Percentiles rank a stretch among this genome's conserved stretches.
Conservation (phyloP, 2,329 filamentous ascomycete species). For the Metarhizium humberi region DNA sequence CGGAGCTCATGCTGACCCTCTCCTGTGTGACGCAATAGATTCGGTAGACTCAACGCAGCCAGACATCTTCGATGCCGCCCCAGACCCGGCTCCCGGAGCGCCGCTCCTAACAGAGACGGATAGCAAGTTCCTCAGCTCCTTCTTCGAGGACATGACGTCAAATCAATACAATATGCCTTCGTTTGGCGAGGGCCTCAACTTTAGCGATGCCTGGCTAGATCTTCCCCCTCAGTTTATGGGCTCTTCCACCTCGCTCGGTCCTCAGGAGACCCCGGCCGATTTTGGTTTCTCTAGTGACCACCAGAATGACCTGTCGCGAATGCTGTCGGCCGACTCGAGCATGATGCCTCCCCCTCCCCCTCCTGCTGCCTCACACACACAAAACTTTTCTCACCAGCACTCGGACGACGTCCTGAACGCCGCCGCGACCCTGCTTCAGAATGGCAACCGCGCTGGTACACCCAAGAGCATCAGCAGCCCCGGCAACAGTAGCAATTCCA, state of each 20-base stretch:
- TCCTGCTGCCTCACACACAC: constrained; percentile 13
- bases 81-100: constrained; percentile 54
- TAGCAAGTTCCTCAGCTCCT: constrained; percentile 46
- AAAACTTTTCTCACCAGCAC: constrained; percentile 14
- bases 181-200: constrained; percentile 42
- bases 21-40: constrained; percentile 25
- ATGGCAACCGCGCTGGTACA: constrained; percentile 19
- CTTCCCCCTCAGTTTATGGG: constrained; percentile 58
- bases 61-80: constrained; percentile 39
- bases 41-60: constrained; percentile 34
- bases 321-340: constrained; percentile 14
- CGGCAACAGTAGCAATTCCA: constrained; percentile 14
- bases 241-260: constrained; percentile 53
- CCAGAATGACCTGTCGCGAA: constrained; percentile 8
- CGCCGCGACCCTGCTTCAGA: constrained; percentile 43
- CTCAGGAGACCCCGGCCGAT: constrained; percentile 25
- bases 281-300: constrained; percentile 11
- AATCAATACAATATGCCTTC: constrained; percentile 39
- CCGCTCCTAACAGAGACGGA: constrained; percentile 56
- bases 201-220: constrained; percentile 44
- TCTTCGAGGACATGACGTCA: constrained; percentile 46
- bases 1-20: constrained; percentile 16
- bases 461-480: constrained; percentile 6
- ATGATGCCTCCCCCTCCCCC: constrained; percentile 29
- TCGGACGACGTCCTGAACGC: constrained; percentile 47